Evolutionary conservation across 495 filamentous ascomycete species (phyloP).

Genomic region (Amphirosellinia nigrospora): DNA sequence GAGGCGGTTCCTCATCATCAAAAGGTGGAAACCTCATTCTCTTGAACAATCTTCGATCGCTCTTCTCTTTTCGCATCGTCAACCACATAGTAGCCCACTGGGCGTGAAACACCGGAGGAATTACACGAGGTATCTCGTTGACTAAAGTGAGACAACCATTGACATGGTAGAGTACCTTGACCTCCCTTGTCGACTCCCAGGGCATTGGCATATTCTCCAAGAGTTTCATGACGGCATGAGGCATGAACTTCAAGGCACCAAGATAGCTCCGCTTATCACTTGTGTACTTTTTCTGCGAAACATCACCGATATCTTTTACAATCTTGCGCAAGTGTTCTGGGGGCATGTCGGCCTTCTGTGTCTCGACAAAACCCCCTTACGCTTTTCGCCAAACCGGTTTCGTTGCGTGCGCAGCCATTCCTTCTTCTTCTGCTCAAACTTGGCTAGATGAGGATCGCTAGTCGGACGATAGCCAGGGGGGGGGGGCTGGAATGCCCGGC

Average conservation of each 20-base stretch:
- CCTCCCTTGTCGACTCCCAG: conserved; percentile 94
- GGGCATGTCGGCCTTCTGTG: conserved; percentile 98
- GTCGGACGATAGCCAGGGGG: conserved; percentile 89
- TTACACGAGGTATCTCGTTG: conserved; percentile 95
- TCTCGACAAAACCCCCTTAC: conserved; percentile 94
- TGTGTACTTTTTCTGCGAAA: conserved; percentile 99
- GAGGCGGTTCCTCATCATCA: conserved; percentile 96
- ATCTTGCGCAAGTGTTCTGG: conserved; percentile 98
- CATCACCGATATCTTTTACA: conserved; percentile 97
- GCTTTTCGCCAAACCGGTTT: conserved; percentile 94
- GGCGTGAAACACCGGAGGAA: conserved; percentile 97
- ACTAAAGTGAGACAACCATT: conserved; percentile 97
- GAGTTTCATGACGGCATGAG: conserved; percentile 98
- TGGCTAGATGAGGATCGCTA: conserved; percentile 84
- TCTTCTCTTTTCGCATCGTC: conserved; percentile 97
- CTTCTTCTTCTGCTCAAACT: conserved; percentile 98
- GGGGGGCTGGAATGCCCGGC: conserved; percentile 71
- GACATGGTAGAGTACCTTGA: conserved; percentile 98
- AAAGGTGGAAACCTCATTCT: conserved; percentile 99
- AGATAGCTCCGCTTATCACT: conserved; percentile 98
- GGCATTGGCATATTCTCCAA: conserved; percentile 99
- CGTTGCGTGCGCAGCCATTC: conserved; percentile 95
- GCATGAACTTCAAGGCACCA: conserved; percentile 98
- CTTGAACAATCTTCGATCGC: conserved; percentile 95
- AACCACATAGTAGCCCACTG: conserved; percentile 99